phyloP scores from a whole-genome alignment of 2,329 filamentous ascomycete species.

The Beauveria caledonica region DNA sequence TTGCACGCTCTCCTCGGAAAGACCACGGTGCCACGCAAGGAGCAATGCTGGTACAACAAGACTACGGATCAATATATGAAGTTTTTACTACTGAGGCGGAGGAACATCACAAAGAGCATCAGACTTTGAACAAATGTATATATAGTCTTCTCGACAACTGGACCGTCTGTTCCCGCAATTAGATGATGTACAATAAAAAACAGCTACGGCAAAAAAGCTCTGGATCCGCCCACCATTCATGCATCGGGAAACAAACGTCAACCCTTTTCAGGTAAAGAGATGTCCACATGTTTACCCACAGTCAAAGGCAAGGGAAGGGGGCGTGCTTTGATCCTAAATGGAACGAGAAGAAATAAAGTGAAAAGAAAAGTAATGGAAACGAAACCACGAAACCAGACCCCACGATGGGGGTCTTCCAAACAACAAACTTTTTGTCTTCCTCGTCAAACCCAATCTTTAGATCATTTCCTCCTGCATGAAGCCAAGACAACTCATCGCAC shows the following conservation, averaged over 20 bases:
- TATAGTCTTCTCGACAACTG: conserved; percentile 12
- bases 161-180: conserved; percentile 15
- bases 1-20: no score
- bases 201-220: conserved; percentile 20
- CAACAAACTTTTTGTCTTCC: conserved; percentile 11
- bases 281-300: neutral
- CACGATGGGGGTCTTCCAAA: neutral
- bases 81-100: neutral
- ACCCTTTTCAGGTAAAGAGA: no score
- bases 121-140: conserved; percentile 10
- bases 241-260: neutral
- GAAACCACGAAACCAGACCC: conserved; percentile 1
- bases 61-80: no score
- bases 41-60: neutral
- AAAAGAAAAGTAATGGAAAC: neutral
- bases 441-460: conserved; percentile 6
- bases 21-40: neutral
- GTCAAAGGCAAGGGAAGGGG: neutral
- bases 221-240: neutral
- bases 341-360: conserved; percentile 6
- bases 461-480: conserved; percentile 5
- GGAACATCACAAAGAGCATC: neutral
- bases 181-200: conserved; percentile 22
- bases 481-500: conserved; percentile 2
- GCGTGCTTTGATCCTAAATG: conserved; percentile 3